Conservation (phyloP, 2,329 filamentous ascomycete genomes). For the Leptographium radiaticola region DNA sequence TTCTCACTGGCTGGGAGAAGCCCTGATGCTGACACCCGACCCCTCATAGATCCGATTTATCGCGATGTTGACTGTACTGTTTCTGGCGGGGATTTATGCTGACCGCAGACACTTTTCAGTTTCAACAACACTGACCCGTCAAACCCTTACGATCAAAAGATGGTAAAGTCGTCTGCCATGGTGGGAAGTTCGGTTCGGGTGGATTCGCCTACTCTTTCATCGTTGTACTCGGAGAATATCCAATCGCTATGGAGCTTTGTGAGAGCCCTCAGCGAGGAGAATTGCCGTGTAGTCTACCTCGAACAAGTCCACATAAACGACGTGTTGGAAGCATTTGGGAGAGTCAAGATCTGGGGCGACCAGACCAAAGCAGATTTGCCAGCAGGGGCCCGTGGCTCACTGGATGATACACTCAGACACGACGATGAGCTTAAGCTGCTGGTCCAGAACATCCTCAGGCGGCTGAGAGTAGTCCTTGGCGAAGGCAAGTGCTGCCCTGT, state of each 20-base stretch:
- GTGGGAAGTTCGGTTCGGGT: neutral
- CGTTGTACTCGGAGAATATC: neutral
- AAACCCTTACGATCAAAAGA: neutral
- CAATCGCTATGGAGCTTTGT: neutral
- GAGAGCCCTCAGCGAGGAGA: neutral
- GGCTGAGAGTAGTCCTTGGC: neutral
- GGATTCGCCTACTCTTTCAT: neutral
- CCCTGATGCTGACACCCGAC: neutral
- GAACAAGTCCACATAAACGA: neutral
- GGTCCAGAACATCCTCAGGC: neutral
- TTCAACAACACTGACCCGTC: neutral
- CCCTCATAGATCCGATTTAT: neutral
- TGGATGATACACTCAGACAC: neutral
- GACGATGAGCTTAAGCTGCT: neutral
- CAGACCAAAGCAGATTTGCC: neutral
- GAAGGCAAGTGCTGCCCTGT: neutral
- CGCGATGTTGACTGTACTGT: neutral
- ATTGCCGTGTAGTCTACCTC: neutral
- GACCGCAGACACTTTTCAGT: neutral
- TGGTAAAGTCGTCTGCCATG: neutral
- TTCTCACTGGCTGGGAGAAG: neutral
- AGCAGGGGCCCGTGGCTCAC: neutral
- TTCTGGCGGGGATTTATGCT: neutral
- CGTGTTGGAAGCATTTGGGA: neutral
- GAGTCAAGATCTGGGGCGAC: neutral